These are phyloP conservation scores for Sechiopsis laciniata DNA, from an alignment of 306 rosid species.

Conservation along the genomic window DNA sequence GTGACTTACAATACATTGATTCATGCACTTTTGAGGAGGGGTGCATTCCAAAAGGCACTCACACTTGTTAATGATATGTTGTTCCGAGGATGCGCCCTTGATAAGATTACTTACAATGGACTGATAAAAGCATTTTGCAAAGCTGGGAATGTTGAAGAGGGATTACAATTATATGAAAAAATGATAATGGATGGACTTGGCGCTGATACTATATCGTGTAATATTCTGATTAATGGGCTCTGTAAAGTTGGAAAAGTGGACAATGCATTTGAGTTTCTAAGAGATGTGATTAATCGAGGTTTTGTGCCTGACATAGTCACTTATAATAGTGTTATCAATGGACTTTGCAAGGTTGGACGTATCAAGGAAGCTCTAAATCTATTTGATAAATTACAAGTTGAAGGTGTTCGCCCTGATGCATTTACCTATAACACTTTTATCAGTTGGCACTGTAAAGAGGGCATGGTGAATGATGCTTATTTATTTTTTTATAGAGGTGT, in stretches of 20 bases:
- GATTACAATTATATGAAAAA: slow-evolving; percentile 61
- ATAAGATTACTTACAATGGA: slow-evolving; percentile 69
- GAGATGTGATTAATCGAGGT: slow-evolving; percentile 64
- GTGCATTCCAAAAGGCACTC: slow-evolving; percentile 54
- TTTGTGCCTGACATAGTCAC: slow-evolving; percentile 72
- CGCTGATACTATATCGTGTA: slow-evolving; percentile 50
- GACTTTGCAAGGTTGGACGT: slow-evolving; percentile 65
- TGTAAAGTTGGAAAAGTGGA: slow-evolving; percentile 64
- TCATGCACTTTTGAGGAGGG: slow-evolving; percentile 53
- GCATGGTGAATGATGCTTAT: slow-evolving; percentile 57
- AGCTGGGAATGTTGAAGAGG: slow-evolving; percentile 64
- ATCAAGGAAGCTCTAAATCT: slow-evolving; percentile 60
- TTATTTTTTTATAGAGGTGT: slow-evolving; percentile 56
- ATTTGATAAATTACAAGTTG: slow-evolving; percentile 56
- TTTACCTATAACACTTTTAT: slow-evolving; percentile 75
- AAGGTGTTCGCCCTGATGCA: slow-evolving; percentile 66
- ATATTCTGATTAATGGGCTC: slow-evolving; percentile 66
- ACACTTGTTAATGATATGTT: slow-evolving; percentile 76
- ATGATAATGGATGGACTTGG: slow-evolving; percentile 64
- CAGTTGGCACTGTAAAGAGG: slow-evolving; percentile 56
- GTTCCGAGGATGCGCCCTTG: slow-evolving; percentile 70
- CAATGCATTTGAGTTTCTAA: slow-evolving; percentile 63
- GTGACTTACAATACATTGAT: slow-evolving; percentile 79
- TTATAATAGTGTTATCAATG: slow-evolving; percentile 74
- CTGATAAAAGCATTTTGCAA: slow-evolving; percentile 72